A percentile compares a stretch with the other conserved stretches of the same genome.
Evolutionary conservation across 768 basidiomycete genomes (phyloP).

Genomic region (Mycena galericulata): DNA sequence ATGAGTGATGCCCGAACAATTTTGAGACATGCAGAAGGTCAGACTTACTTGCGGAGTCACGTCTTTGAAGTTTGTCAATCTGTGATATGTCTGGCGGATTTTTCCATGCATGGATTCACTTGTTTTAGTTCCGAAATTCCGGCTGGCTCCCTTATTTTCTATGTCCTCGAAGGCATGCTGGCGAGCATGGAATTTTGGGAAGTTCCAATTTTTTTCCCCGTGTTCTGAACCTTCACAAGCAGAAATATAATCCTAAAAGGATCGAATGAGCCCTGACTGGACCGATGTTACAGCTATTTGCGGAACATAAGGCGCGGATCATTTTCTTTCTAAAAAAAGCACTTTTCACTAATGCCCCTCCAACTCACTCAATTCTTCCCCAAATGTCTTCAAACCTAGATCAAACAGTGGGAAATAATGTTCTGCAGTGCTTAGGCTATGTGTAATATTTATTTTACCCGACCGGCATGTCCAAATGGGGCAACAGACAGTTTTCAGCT

Average conservation of each 20-base stretch:
- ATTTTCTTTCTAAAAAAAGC: no score
- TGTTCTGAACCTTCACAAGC: not conserved
- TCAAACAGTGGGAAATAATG: no score
- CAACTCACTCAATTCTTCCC: no score
- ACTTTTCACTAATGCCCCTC: no score
- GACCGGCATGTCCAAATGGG: no score
- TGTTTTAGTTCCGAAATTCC: constrained; percentile 35
- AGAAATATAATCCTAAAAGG: not conserved
- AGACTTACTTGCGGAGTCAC: constrained; percentile 31
- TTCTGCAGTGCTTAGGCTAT: no score
- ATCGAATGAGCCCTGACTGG: not conserved
- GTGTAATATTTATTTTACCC: no score
- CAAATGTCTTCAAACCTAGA: no score
- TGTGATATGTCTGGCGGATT: constrained; percentile 30
- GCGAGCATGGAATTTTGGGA: constrained; percentile 19
- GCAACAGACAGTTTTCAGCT: no score
- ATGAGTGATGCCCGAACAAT: no score
- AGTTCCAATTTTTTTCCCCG: constrained; percentile 38
- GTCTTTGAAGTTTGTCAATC: constrained; percentile 33
- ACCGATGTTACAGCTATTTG: no score
- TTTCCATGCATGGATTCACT: constrained; percentile 39
- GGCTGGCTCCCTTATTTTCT: constrained; percentile 22
- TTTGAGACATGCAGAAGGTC: not conserved
- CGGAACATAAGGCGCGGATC: no score
- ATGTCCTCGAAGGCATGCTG: constrained; percentile 35